Base-by-base conservation (phyloP, 805 yeast species). In the Yamadazyma nakazawae region DNA sequence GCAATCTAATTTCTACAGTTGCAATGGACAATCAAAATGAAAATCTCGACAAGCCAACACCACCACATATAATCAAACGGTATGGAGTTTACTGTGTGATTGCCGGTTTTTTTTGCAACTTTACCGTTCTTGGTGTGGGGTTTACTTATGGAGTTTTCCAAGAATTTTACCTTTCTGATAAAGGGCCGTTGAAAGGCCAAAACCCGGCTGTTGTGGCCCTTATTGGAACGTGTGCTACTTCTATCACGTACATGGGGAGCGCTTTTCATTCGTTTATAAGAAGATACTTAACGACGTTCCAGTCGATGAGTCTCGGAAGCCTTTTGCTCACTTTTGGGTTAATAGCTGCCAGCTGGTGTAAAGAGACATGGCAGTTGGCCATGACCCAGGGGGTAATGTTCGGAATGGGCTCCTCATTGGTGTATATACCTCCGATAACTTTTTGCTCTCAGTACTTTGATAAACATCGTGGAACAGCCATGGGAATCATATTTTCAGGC, bases 21-120 rank as follows among this genome's bases (percentile, higher is more conserved):
- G 9, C n/a, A 3, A 12, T 13, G 32, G 32, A 12, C n/a, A 28
- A 5, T 28, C 5, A 12, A 13, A 6, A 34, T 14, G 37, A 34
- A 3, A n/a, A 34, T 9, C 11, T 3, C 12, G 5, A 7, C 19
- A 34, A 34, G 19, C 37, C 37, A 16, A 17, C 19, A n/a, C 37
- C 17, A 10, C 37, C 37, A n/a, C 37, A 16, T 8, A 14, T 34
- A 11, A 34, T 34, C n/a, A 34, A 34, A 34, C 17, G 37, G 5
- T 34, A 34, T 34, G 37, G 37, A 16, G 5, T 34, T 4, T 34
- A 34, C 11, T 34, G 37, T 34, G 37, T 34, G 19, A 16, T 34
- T 34, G 37, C 37, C 4, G 37, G 37, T 34, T 34, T 34, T 34
- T 34, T 34, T 14, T 34, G 37, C 37, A 34, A 34, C 37, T 34